Conservation (phyloP, 2,329 filamentous ascomycete genomes). For the Thielaviopsis populi region DNA sequence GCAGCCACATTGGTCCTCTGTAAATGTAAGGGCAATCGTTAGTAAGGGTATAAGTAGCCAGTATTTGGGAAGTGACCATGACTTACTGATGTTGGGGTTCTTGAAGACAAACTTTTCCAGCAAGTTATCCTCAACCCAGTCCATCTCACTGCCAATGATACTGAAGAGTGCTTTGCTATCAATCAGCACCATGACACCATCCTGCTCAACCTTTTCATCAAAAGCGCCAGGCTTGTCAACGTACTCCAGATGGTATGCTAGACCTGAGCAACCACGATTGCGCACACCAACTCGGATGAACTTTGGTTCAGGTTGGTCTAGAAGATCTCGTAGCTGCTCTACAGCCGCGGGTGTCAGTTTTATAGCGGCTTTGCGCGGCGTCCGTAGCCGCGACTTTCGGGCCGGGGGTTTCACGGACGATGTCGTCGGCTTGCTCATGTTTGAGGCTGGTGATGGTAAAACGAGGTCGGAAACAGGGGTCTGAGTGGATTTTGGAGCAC, state of each 20-base stretch:
- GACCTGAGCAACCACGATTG: constrained; percentile 83
- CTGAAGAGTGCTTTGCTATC: constrained; percentile 96
- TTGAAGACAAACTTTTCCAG: constrained; percentile 85
- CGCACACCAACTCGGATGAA: constrained; percentile 88
- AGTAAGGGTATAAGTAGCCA: constrained; percentile 19
- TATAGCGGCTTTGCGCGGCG: constrained; percentile 78
- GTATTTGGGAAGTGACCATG: no score
- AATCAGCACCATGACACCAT: constrained; percentile 88
- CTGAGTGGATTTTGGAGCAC: background rate
- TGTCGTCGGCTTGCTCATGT: background rate
- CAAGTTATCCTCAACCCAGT: constrained; percentile 93
- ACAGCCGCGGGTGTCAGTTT: constrained; percentile 69
- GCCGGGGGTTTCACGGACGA: constrained; percentile 28
- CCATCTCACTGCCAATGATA: constrained; percentile 98
- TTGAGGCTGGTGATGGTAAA: background rate
- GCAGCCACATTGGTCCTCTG: constrained; percentile 91
- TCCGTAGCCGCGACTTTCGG: constrained; percentile 43
- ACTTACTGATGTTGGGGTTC: constrained; percentile 97
- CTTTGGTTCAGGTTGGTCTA: constrained; percentile 78
- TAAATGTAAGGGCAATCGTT: constrained; percentile 20
- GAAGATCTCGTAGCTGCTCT: constrained; percentile 57
- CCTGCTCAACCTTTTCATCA: constrained; percentile 87
- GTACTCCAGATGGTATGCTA: constrained; percentile 88
- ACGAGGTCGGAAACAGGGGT: background rate
- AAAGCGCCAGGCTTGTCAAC: constrained; percentile 80